Evolutionary conservation across 192 early-diverging fungal species (phyloP), one percentile per base, ranked within the genome.

Genomic region (Linnemannia schmuckeri): DNA sequence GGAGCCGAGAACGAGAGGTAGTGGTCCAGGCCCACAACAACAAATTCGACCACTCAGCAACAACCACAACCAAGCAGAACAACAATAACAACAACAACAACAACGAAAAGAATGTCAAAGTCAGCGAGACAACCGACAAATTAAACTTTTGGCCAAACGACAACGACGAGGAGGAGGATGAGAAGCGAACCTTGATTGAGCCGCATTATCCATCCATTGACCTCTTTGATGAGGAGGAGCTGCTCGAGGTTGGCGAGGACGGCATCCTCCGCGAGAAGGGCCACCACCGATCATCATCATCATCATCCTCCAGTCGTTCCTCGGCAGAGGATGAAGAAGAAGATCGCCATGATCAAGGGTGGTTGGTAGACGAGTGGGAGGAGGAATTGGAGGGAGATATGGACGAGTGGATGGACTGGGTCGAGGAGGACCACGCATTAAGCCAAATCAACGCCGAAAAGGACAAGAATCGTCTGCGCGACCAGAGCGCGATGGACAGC

Each of bases 281-380:
- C 55, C 70, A 54, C 35, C 10, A 61, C 10, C 72, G 22, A 38
- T 30, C 9, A 68, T 37, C 37, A 37, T n/a, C n/a, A 77, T 37
- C 46, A 9, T 9, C n/a, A 24, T 4, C n/a, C 30, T 41, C 47
- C 35, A 55, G 12, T 18, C 41, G 61, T 33, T 55, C 38, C 13
- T 27, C n/a, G 9, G 12, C 44, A 46, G 42, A 17, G 12, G n/a
- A 57, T 27, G 30, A 66, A 27, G 54, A 70, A 37, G 55, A 57
- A 33, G 30, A 10, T 66, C 76, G 55, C 55, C 44, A 70, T 55
- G 70, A 83, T 6, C 84, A 81, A 61, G 68, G 78, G 0, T 87
- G 80, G 79, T 72, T 87, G 85, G 85, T 87, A 37, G 85, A 87
- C 42, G 85, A 87, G 68, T 87, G 85, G 85, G 85, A 87, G 54